Percentiles rank a stretch among this genome's conserved stretches.
Evolutionary conservation across 2,329 filamentous ascomycete species (phyloP).

Genomic region (Fusarium praegraminearum): DNA sequence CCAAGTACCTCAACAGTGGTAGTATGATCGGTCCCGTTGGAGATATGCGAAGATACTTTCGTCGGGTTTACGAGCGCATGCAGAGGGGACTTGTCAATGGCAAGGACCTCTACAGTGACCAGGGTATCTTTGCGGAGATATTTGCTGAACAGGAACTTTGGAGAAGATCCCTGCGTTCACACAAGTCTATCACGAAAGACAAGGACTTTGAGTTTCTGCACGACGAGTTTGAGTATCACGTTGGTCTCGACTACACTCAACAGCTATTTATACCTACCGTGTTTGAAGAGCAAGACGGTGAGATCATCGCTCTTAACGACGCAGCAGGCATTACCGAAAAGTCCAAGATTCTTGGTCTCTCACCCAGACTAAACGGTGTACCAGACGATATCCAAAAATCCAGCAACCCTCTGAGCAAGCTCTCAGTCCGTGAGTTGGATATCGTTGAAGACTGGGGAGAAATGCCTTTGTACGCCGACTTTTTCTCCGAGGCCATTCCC

Average conservation of each 20-base stretch:
- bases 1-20: conserved; percentile 48
- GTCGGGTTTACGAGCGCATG: conserved; percentile 40
- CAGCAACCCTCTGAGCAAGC: neutral
- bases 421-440: neutral
- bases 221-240: conserved; percentile 36
- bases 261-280: conserved; percentile 38
- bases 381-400: conserved; percentile 25
- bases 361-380: conserved; percentile 2
- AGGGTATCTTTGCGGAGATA: conserved; percentile 47
- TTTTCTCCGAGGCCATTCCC: conserved; percentile 35
- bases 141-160: conserved; percentile 47
- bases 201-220: conserved; percentile 1
- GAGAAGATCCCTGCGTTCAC: conserved; percentile 8
- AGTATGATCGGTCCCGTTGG: conserved; percentile 45
- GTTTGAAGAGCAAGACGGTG: conserved; percentile 37
- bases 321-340: conserved; percentile 8
- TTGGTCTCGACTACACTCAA: conserved; percentile 40
- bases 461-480: conserved; percentile 36
- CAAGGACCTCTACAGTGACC: conserved; percentile 41
- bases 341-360: conserved; percentile 12
- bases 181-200: rapidly evolving
- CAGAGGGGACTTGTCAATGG: conserved; percentile 14
- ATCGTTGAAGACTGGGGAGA: conserved; percentile 31
- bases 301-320: conserved; percentile 30
- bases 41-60: conserved; percentile 42